A percentile compares a stretch with the other conserved stretches of the same genome.
Evolutionary conservation across 176 grass and related monocot genomes (phyloP).

Genomic region (Triticum monococcum): DNA sequence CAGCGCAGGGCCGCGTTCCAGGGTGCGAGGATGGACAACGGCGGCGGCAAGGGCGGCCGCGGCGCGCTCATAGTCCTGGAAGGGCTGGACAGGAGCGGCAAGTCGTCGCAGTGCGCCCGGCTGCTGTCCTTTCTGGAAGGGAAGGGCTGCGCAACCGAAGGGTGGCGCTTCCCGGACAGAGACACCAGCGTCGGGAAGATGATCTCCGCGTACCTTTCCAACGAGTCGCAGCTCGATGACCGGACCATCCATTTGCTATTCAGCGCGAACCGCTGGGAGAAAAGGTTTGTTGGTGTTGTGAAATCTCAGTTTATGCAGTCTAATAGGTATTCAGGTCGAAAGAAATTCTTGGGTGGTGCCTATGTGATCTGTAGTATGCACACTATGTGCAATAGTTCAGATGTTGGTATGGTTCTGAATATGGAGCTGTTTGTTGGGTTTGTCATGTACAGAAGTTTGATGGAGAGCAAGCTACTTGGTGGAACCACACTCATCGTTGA

Average conservation of each 20-base stretch:
- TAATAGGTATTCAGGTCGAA: background rate
- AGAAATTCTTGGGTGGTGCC: background rate
- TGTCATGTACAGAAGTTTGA: slow-evolving; percentile 50
- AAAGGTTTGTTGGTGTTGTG: slow-evolving; percentile 45
- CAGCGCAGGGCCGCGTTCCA: slow-evolving; percentile 28
- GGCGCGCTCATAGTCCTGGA: slow-evolving; percentile 89
- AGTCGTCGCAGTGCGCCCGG: slow-evolving; percentile 71
- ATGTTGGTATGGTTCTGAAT: slow-evolving; percentile 2
- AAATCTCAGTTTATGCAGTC: background rate
- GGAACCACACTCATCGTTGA: slow-evolving; percentile 76
- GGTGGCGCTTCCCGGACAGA: slow-evolving; percentile 80
- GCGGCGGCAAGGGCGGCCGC: slow-evolving; percentile 22
- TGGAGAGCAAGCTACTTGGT: slow-evolving; percentile 79
- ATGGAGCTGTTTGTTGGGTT: slow-evolving; percentile 12
- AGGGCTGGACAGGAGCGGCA: slow-evolving; percentile 76
- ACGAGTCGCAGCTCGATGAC: slow-evolving; percentile 85
- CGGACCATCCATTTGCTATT: slow-evolving; percentile 83
- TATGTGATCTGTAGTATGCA: background rate
- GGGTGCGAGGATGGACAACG: slow-evolving; percentile 43
- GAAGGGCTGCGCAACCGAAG: slow-evolving; percentile 54
- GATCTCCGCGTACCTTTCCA: slow-evolving; percentile 79
- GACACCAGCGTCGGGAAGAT: slow-evolving; percentile 65
- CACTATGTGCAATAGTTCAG: background rate
- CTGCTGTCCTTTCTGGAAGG: slow-evolving; percentile 63
- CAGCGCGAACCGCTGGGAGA: slow-evolving; percentile 94